phyloP scores from a whole-genome alignment of 1,284 basidiomycete genomes.

The Marasmius oreades region DNA sequence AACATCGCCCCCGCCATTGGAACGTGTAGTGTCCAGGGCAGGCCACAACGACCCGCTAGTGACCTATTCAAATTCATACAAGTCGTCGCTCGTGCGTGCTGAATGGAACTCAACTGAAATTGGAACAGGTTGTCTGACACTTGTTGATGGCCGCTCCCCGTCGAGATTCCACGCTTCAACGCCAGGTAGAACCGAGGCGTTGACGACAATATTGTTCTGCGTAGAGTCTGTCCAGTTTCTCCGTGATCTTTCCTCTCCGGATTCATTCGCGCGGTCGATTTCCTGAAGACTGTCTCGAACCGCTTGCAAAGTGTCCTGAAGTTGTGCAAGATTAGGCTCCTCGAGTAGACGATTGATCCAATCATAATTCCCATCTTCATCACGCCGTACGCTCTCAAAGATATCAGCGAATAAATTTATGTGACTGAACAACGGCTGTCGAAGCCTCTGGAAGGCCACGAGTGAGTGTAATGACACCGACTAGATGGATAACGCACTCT shows the following conservation, averaged over 20 bases:
- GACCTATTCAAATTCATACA: no score
- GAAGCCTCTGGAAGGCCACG: conserved; percentile 3
- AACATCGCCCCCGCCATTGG: no score
- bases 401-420: conserved; percentile 7
- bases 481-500: conserved; percentile 25
- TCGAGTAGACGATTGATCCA: conserved; percentile 6
- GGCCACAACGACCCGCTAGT: no score
- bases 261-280: not conserved
- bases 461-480: not conserved
- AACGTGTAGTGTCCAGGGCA: no score
- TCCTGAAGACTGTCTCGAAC: not conserved
- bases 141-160: not conserved
- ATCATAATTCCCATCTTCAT: conserved; percentile 6
- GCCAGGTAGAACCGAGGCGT: not conserved
- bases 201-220: not conserved
- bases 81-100: not conserved
- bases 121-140: not conserved
- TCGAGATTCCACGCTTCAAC: not conserved
- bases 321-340: conserved; percentile 2
- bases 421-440: not conserved
- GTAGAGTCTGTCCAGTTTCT: not conserved
- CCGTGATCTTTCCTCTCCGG: not conserved
- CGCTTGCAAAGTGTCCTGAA: conserved; percentile 6
- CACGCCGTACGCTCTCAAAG: conserved; percentile 5
- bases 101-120: not conserved